These are phyloP conservation scores for Epichloe sylvatica DNA, from an alignment of 2,329 filamentous ascomycete species.

Conservation along the genomic window DNA sequence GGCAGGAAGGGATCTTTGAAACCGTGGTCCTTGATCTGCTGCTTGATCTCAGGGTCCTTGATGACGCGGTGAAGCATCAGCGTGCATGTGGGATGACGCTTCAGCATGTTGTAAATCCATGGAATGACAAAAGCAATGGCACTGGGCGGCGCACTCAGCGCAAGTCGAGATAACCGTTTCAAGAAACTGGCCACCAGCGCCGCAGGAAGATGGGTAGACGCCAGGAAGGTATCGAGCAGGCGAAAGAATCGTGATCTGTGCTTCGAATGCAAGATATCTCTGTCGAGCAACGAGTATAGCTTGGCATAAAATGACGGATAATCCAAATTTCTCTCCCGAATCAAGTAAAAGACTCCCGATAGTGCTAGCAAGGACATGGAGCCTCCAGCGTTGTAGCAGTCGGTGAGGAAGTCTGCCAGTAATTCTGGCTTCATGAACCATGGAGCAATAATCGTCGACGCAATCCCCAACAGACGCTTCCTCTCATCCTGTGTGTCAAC, in stretches of 20 bases:
- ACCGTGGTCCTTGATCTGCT: slow-evolving; percentile 45
- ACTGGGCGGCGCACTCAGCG: slow-evolving; percentile 76
- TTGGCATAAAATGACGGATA: slow-evolving; percentile 91
- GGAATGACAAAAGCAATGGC: slow-evolving; percentile 82
- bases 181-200: slow-evolving; percentile 88
- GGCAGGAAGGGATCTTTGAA: slow-evolving; percentile 62
- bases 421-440: slow-evolving; percentile 84
- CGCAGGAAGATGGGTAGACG: slow-evolving; percentile 82
- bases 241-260: slow-evolving; percentile 90
- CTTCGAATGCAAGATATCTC: slow-evolving; percentile 79
- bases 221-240: slow-evolving; percentile 77
- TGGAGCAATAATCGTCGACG: slow-evolving; percentile 67
- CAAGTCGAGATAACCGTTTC: slow-evolving; percentile 75
- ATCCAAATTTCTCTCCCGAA: slow-evolving; percentile 85
- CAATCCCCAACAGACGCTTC: slow-evolving; percentile 62
- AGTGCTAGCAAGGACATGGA: slow-evolving; percentile 77
- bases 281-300: slow-evolving; percentile 82
- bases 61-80: slow-evolving; percentile 86
- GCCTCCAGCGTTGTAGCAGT: slow-evolving; percentile 78
- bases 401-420: slow-evolving; percentile 92
- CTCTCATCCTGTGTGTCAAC: slow-evolving; percentile 57
- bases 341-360: slow-evolving; percentile 88
- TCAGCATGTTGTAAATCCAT: slow-evolving; percentile 91
- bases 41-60: slow-evolving; percentile 42
- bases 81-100: slow-evolving; percentile 75